A percentile compares a stretch with the other conserved stretches of the same genome.
Conservation (phyloP, 1,284 basidiomycete species). For the Hemileia vastatrix region DNA sequence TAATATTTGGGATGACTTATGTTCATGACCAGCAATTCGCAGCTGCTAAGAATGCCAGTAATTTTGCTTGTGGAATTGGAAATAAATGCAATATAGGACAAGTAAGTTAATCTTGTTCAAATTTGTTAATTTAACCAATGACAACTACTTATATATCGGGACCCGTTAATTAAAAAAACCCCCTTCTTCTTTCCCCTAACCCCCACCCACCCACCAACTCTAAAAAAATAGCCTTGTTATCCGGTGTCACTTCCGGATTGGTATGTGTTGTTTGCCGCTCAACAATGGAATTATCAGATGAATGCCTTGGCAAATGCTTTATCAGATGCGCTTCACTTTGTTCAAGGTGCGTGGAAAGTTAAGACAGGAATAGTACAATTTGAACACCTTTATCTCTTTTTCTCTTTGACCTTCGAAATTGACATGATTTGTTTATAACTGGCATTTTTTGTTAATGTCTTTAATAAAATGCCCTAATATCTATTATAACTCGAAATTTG, state of each 20-base stretch:
- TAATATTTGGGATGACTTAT: not conserved
- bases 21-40: conserved; percentile 15
- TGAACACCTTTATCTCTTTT: too few species aligned
- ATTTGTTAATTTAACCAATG: not conserved
- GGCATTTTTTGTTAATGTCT: too few species aligned
- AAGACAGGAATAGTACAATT: too few species aligned
- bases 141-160: not conserved
- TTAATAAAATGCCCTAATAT: too few species aligned
- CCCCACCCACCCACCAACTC: not conserved
- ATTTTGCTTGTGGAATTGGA: conserved; percentile 21
- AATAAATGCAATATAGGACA: conserved; percentile 17
- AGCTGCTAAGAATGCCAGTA: conserved; percentile 2
- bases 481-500: too few species aligned
- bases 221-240: conserved; percentile 24
- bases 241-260: conserved; percentile 16
- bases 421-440: too few species aligned
- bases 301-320: conserved; percentile 18
- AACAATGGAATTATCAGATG: conserved; percentile 23
- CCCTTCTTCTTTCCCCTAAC: not conserved
- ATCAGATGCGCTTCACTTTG: conserved; percentile 6
- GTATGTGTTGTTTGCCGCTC: conserved; percentile 22
- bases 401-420: too few species aligned
- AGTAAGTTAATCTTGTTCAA: not conserved
- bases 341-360: conserved; percentile 19
- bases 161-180: too few species aligned